Percentiles rank a stretch among this genome's conserved stretches.
Evolutionary conservation across 768 basidiomycete species (phyloP).

Genomic region (Tylopilus balloui): DNA sequence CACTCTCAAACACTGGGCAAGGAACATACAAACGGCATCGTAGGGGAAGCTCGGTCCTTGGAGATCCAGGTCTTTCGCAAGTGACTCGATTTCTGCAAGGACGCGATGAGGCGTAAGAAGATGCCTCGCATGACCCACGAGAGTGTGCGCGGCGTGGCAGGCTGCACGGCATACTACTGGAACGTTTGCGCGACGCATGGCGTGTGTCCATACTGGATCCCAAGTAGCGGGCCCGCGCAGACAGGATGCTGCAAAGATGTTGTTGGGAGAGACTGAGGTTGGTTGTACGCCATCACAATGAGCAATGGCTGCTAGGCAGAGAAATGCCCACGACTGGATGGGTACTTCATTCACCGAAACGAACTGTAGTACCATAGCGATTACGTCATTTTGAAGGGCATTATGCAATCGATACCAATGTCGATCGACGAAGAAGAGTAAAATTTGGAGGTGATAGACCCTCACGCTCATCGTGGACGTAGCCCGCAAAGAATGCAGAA

Average conservation of each 20-base stretch:
- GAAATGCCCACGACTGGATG: constrained; percentile 81
- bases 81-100: constrained; percentile 68
- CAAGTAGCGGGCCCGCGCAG: constrained; percentile 43
- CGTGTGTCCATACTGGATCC: constrained; percentile 80
- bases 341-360: constrained; percentile 58
- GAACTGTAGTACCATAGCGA: constrained; percentile 52
- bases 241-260: neutral
- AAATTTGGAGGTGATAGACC: constrained; percentile 61
- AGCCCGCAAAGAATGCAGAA: constrained; percentile 49
- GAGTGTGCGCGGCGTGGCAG: constrained; percentile 58
- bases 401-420: constrained; percentile 67
- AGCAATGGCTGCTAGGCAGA: constrained; percentile 74
- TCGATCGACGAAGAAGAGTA: constrained; percentile 80
- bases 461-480: constrained; percentile 31
- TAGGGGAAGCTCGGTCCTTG: constrained; percentile 86
- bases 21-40: constrained; percentile 86
- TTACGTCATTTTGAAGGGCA: constrained; percentile 52
- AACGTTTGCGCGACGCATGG: constrained; percentile 66
- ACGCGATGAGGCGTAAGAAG: constrained; percentile 54
- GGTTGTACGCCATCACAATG: constrained; percentile 37
- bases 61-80: constrained; percentile 80
- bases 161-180: constrained; percentile 76
- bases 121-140: constrained; percentile 42
- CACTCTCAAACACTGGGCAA: constrained; percentile 61
- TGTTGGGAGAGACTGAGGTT: neutral